These are phyloP conservation scores for Hanseniaspora gamundiae DNA, from an alignment of 1,139 yeast species.

Conservation along the genomic window DNA sequence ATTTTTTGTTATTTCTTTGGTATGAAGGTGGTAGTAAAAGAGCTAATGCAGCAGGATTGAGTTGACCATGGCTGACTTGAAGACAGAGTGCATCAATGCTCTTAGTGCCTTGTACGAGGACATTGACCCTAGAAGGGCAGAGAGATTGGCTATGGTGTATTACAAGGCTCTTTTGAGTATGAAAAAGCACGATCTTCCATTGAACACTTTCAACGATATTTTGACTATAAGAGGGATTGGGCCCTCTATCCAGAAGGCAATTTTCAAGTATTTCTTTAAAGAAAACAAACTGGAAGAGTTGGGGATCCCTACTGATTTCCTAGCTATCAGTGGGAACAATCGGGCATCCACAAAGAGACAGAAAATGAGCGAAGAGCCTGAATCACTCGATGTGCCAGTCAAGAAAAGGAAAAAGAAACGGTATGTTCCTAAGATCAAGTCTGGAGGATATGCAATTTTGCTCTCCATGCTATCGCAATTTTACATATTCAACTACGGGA, in stretches of 20 bases:
- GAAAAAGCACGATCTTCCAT: neutral
- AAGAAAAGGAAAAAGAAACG: conserved; percentile 26
- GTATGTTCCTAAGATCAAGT: conserved; percentile 65
- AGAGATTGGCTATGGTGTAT: neutral
- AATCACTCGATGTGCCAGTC: conserved; percentile 12
- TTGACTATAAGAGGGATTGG: neutral
- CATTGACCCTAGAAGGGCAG: neutral
- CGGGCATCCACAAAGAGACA: neutral
- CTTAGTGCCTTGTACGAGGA: neutral
- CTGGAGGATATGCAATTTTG: conserved; percentile 83
- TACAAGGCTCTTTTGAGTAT: neutral
- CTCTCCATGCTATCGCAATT: conserved; percentile 41
- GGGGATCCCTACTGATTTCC: neutral
- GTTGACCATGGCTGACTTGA: neutral
- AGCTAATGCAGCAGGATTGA: neutral
- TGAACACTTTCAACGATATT: neutral
- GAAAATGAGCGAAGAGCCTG: conserved; percentile 4
- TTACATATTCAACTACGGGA: conserved; percentile 39
- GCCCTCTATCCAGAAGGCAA: neutral
- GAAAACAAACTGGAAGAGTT: neutral
- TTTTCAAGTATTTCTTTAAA: neutral
- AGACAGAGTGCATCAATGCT: neutral
- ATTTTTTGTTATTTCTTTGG: too few relatives aligned
- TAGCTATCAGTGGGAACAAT: neutral
- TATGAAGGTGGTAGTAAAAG: neutral